phyloP scores from a whole-genome alignment of 805 yeast species.

The Lipomyces mesembrius region DNA sequence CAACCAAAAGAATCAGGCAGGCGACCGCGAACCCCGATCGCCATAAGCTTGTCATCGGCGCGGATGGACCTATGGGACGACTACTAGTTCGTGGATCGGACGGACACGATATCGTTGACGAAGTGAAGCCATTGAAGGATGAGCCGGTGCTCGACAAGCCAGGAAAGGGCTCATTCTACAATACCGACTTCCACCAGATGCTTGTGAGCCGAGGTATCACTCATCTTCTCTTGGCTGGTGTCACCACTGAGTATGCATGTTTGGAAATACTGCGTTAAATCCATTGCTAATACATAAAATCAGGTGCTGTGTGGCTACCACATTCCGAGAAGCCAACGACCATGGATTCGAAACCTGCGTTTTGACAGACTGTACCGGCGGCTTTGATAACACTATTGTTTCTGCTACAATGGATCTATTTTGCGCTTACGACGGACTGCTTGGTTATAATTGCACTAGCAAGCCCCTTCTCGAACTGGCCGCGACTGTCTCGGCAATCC shows the following conservation, averaged over 20 bases:
- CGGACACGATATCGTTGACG: slow-evolving; percentile 46
- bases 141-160: slow-evolving; percentile 46
- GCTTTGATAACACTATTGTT: slow-evolving; percentile 39
- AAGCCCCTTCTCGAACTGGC: slow-evolving; percentile 35
- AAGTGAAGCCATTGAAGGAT: slow-evolving; percentile 41
- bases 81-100: slow-evolving; percentile 44
- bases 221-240: slow-evolving; percentile 44
- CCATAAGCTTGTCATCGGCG: slow-evolving; percentile 43
- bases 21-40: slow-evolving; percentile 34
- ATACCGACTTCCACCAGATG: slow-evolving; percentile 44
- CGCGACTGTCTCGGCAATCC: slow-evolving; percentile 19
- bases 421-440: slow-evolving; percentile 41
- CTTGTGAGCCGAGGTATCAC: slow-evolving; percentile 44
- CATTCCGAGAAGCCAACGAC: slow-evolving; percentile 46
- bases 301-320: slow-evolving; percentile 45
- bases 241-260: slow-evolving; percentile 43
- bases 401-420: slow-evolving; percentile 34
- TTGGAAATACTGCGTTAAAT: too few relatives aligned
- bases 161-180: slow-evolving; percentile 47
- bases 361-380: slow-evolving; percentile 41
- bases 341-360: slow-evolving; percentile 45
- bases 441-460: slow-evolving; percentile 38
- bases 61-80: slow-evolving; percentile 45
- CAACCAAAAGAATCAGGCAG: slow-evolving; percentile 43
- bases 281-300: background rate